Conservation (phyloP, 208 protist genomes). For the Trypanosoma lewisi region DNA sequence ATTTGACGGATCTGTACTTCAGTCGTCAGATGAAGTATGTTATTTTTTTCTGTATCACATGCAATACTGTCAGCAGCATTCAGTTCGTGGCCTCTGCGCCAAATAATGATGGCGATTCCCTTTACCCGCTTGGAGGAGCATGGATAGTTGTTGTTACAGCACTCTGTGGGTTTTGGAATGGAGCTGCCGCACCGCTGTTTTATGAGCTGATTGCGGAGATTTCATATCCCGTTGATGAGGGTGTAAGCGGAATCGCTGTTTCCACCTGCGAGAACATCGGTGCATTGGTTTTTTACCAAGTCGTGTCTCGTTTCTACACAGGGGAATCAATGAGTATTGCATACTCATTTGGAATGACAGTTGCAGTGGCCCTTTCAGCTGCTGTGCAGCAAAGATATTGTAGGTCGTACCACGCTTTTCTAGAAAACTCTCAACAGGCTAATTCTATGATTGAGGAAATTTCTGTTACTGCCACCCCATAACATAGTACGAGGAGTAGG, state of each 20-base stretch:
- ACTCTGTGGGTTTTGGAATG: slow-evolving; percentile 85
- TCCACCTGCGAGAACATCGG: slow-evolving; percentile 84
- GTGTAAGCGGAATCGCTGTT: slow-evolving; percentile 77
- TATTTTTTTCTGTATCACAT: slow-evolving; percentile 82
- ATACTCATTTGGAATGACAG: slow-evolving; percentile 81
- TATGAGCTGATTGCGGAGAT: slow-evolving; percentile 86
- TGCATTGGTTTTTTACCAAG: slow-evolving; percentile 79
- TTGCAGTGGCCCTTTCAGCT: slow-evolving; percentile 64
- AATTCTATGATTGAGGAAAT: not conserved
- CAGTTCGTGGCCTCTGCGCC: slow-evolving; percentile 79
- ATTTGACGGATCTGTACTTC: slow-evolving; percentile 80
- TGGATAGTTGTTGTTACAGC: slow-evolving; percentile 77
- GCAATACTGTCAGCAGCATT: slow-evolving; percentile 75
- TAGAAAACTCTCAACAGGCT: slow-evolving; percentile 15
- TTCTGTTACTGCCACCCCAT: not conserved
- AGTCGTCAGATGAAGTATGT: slow-evolving; percentile 88
- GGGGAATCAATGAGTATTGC: slow-evolving; percentile 80
- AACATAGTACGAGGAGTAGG: no score
- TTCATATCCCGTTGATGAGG: slow-evolving; percentile 84
- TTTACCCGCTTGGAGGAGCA: slow-evolving; percentile 59
- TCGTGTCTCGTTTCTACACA: slow-evolving; percentile 64
- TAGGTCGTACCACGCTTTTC: slow-evolving; percentile 34
- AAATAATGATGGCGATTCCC: slow-evolving; percentile 69
- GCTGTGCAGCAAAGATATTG: slow-evolving; percentile 83
- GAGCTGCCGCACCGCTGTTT: slow-evolving; percentile 82